phyloP scores from a whole-genome alignment of 306 rosid species.

The Fagus sylvatica region DNA sequence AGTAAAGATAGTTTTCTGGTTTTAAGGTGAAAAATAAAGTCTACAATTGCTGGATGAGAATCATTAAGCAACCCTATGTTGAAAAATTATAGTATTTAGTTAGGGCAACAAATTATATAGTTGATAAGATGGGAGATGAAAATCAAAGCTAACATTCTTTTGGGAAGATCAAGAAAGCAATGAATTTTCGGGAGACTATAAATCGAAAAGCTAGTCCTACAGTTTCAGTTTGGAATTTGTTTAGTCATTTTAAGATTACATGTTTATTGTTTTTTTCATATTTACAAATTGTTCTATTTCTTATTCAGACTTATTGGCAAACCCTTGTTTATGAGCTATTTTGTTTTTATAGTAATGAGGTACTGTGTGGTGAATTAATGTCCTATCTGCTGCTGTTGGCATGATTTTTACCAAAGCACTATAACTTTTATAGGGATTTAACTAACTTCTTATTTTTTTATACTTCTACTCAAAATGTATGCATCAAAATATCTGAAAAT shows the following conservation, averaged over 20 bases:
- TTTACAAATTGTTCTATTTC: background rate
- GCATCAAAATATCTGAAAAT: background rate
- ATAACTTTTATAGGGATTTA: background rate
- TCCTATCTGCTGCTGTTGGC: background rate
- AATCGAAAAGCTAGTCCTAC: background rate
- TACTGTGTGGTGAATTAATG: background rate
- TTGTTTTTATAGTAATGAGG: background rate
- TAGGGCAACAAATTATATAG: background rate
- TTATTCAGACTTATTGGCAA: background rate
- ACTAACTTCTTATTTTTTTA: background rate
- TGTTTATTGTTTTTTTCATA: background rate
- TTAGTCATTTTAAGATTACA: background rate
- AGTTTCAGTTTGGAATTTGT: background rate
- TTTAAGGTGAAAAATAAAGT: background rate
- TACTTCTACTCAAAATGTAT: background rate
- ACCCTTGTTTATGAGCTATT: background rate
- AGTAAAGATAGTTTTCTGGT: background rate
- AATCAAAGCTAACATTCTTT: background rate
- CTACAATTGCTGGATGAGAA: background rate
- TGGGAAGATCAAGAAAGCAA: background rate
- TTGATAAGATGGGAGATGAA: background rate
- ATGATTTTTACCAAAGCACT: background rate
- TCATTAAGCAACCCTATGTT: background rate
- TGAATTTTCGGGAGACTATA: background rate
- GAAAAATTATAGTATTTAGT: background rate